Evolutionary conservation across 805 yeast genomes (phyloP).

Genomic region (Ogataea methanolica): DNA sequence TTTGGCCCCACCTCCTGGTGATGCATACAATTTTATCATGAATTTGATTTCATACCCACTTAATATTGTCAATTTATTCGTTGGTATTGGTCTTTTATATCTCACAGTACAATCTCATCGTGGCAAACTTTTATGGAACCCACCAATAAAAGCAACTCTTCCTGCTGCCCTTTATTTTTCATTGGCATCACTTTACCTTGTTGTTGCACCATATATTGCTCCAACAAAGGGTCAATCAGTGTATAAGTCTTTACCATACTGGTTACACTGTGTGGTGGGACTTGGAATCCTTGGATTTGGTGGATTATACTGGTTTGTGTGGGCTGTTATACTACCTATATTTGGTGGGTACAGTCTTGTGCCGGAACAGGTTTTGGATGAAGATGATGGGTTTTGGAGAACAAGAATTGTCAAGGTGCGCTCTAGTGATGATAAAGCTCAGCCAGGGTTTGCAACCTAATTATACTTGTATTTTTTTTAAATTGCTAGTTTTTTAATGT

Average conservation of each 20-base stretch:
- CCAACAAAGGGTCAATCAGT: constrained; percentile 64
- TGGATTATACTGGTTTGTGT: constrained; percentile 59
- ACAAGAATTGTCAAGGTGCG: constrained; percentile 44
- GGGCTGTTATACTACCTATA: constrained; percentile 57
- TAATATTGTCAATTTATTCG: constrained; percentile 65
- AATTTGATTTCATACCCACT: constrained; percentile 79
- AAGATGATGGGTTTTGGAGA: constrained; percentile 69
- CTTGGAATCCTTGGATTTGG: constrained; percentile 71
- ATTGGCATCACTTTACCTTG: constrained; percentile 60
- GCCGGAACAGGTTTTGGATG: constrained; percentile 44
- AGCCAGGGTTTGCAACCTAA: too few species aligned
- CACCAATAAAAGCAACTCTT: constrained; percentile 63
- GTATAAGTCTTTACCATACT: constrained; percentile 68
- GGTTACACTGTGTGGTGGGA: constrained; percentile 64
- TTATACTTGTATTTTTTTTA: too few species aligned
- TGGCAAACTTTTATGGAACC: constrained; percentile 58
- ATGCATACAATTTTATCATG: constrained; percentile 75
- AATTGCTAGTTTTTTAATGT: too few species aligned
- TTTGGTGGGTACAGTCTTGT: constrained; percentile 48
- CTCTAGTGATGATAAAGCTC: too few species aligned
- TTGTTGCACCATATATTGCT: constrained; percentile 76
- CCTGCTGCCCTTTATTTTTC: constrained; percentile 63
- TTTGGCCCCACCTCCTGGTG: constrained; percentile 80
- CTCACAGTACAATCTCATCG: constrained; percentile 47
- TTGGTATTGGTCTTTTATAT: constrained; percentile 58